Conservation (phyloP, 805 yeast genomes). For the Starmerella geochares region DNA sequence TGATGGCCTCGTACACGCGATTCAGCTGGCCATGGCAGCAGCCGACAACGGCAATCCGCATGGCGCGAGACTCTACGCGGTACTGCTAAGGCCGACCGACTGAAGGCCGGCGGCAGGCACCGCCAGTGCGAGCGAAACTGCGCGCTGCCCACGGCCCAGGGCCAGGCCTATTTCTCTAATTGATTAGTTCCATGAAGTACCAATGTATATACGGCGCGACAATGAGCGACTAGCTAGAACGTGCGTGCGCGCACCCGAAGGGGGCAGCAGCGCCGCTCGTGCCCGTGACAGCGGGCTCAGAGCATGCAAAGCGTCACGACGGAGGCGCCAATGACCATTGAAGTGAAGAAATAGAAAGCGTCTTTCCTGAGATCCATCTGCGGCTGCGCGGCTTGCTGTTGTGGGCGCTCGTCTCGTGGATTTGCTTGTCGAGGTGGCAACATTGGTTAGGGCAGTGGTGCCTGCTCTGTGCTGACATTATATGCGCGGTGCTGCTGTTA, state of each 20-base stretch:
- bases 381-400: neutral
- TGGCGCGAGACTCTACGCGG: constrained; percentile 1
- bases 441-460: neutral
- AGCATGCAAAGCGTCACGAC: constrained; percentile 13
- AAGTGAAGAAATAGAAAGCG: constrained; percentile 13
- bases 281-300: neutral
- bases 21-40: constrained; percentile 26
- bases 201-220: neutral
- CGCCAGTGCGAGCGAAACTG: too few relatives aligned
- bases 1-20: constrained; percentile 17
- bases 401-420: neutral
- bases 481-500: neutral
- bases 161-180: too few relatives aligned
- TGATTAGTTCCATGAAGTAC: neutral
- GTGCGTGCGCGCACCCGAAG: too few relatives aligned
- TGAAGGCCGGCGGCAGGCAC: too few relatives aligned
- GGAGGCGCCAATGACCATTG: constrained; percentile 21
- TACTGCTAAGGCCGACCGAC: constrained; percentile 2
- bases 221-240: neutral
- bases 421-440: constrained; percentile 1
- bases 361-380: constrained; percentile 3
- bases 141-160: too few relatives aligned
- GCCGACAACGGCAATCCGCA: constrained; percentile 27
- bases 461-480: neutral
- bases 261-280: neutral